Base-by-base conservation (phyloP, 148 eudicot genomes). In the Beta vulgaris region DNA sequence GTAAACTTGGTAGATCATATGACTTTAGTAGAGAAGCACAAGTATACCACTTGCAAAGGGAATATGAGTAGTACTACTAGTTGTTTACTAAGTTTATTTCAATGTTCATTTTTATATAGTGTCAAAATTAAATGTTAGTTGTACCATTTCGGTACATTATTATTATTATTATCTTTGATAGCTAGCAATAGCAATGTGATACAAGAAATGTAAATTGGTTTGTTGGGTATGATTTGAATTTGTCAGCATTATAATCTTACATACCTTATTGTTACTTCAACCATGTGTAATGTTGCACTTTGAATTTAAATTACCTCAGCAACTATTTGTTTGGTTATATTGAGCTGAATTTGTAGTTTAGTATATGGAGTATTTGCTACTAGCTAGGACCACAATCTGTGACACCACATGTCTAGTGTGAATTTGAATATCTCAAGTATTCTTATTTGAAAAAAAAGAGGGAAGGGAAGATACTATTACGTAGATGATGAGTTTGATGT, bases 1-100 rank as follows among this genome's bases (percentile, higher is more conserved):
- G 95, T 28, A 90, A 85, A 80, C 86, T 93, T 80, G 86, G 84
- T 15, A 86, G 85, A 77, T 86, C 89, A 0, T 72, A 67, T 72
- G 80, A 76, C 34, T 55, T 72, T 53, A 60, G 23, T 59, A 76
- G 64, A 36, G 80, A 80, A 3, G 37, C 77, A 8, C 57, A 80
- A 6, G 55, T 40, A 21, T 72, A 76, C 31, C 63, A 81, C 14
- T 72, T 71, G 69, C 73, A 61, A 46, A 76, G 61, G 43, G 71
- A 59, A 35, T 79, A 69, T 8, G 19, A 63, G 37, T 21, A 62
- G 1, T 23, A 57, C 26, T 21, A 53, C 5, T 48, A 15, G 51
- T 53, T 6, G 36, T n/a, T n/a, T n/a, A n/a, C n/a, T n/a, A n/a
- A n/a, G n/a, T n/a, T n/a, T n/a, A n/a, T n/a, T n/a, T n/a, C n/a